phyloP scores from a whole-genome alignment of 768 basidiomycete species.

The Kwoniella newhampshirensis region DNA sequence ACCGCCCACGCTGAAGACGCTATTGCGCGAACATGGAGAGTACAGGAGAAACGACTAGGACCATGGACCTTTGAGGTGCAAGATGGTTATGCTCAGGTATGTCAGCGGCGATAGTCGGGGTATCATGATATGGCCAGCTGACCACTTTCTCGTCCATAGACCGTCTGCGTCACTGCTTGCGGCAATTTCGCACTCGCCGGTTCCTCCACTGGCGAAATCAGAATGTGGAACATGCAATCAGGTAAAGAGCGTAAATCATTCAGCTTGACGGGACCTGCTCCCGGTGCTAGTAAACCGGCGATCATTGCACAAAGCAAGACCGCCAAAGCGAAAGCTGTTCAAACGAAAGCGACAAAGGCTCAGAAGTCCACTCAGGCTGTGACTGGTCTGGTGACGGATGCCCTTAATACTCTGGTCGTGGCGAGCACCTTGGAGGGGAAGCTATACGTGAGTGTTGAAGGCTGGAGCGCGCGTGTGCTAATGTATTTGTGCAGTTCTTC shows the following conservation, averaged over 20 bases:
- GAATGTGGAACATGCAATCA: conserved; percentile 97
- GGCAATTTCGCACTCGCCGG: conserved; percentile 92
- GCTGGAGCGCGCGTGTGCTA: not conserved
- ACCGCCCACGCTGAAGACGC: conserved; percentile 84
- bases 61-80: conserved; percentile 68
- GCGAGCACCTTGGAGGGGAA: conserved; percentile 86
- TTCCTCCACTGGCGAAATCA: conserved; percentile 68
- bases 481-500: conserved; percentile 69
- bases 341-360: conserved; percentile 42
- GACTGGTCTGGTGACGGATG: conserved; percentile 80
- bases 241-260: conserved; percentile 80
- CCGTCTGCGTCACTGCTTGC: conserved; percentile 86
- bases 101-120: conserved; percentile 1
- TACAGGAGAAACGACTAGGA: conserved; percentile 76
- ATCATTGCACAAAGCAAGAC: conserved; percentile 39
- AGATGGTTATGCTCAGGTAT: conserved; percentile 71
- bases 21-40: conserved; percentile 82
- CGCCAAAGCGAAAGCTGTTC: conserved; percentile 18
- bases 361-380: conserved; percentile 62
- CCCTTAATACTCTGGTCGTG: conserved; percentile 75
- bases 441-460: conserved; percentile 66
- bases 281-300: conserved; percentile 41
- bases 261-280: conserved; percentile 55
- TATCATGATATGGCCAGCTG: no score
- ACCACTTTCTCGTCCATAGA: conserved; percentile 38